phyloP scores from a whole-genome alignment of 306 rosid genomes.

The Adenanthera pavonina region DNA sequence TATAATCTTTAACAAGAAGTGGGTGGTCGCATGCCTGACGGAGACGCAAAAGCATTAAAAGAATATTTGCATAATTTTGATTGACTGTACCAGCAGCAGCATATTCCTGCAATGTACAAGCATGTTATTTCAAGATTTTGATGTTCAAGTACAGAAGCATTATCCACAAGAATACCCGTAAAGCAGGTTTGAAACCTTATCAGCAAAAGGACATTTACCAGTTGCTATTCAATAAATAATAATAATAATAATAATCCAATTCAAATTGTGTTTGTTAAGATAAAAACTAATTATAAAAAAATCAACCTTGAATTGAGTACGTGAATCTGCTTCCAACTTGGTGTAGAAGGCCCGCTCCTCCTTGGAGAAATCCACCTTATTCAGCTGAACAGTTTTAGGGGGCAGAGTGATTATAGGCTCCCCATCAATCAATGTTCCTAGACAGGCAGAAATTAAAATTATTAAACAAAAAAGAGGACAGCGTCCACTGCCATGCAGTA shows the following conservation, averaged over 20 bases:
- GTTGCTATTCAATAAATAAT: constrained; percentile 1
- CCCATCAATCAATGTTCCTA: constrained; percentile 91
- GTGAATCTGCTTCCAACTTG: constrained; percentile 93
- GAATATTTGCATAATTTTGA: constrained; percentile 97
- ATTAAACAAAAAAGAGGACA: constrained; percentile 33
- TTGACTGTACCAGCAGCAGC: constrained; percentile 98
- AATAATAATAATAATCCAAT: neutral
- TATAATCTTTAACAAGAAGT: constrained; percentile 78
- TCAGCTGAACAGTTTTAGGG: constrained; percentile 69
- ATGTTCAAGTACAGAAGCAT: constrained; percentile 1
- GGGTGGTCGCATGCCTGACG: constrained; percentile 99
- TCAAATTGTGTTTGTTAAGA: constrained; percentile 18
- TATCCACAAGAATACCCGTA: neutral
- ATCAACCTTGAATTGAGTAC: constrained; percentile 84
- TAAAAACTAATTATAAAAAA: constrained; percentile 28
- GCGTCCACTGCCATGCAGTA: constrained; percentile 28
- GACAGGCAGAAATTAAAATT: constrained; percentile 36
- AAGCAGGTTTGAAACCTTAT: constrained; percentile 10
- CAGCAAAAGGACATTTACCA: constrained; percentile 22
- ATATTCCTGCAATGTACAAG: constrained; percentile 75
- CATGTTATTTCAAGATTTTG: constrained; percentile 33
- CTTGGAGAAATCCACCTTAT: constrained; percentile 76
- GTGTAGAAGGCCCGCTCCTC: constrained; percentile 95
- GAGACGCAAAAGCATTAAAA: constrained; percentile 94
- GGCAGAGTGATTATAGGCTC: constrained; percentile 88